Evolutionary conservation across 345 rosid species (phyloP).

Genomic region (Gossypium australe): DNA sequence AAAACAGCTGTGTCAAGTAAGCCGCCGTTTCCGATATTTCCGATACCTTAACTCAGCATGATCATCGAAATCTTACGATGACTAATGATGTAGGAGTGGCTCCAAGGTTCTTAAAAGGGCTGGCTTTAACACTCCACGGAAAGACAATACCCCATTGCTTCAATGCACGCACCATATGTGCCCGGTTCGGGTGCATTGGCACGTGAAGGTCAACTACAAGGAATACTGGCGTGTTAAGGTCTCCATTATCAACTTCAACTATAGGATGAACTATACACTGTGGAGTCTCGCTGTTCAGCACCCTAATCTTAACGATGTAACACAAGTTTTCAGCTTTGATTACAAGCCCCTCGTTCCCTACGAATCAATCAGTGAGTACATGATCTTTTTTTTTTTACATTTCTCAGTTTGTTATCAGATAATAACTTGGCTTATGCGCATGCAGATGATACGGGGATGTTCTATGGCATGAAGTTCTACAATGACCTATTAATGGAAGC

Average conservation of each 20-base stretch:
- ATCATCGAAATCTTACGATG: neutral
- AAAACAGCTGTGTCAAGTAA: conserved; percentile 65
- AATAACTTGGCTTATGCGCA: neutral
- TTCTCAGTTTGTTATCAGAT: neutral
- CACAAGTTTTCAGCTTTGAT: conserved; percentile 83
- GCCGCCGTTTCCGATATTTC: conserved; percentile 11
- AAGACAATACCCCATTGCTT: conserved; percentile 52
- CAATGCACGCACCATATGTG: conserved; percentile 90
- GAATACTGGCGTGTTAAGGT: conserved; percentile 83
- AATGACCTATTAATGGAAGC: conserved; percentile 88
- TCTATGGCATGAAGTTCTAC: conserved; percentile 65
- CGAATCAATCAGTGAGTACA: conserved; percentile 53
- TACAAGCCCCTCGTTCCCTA: conserved; percentile 75
- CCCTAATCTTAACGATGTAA: conserved; percentile 77
- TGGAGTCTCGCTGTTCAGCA: conserved; percentile 79
- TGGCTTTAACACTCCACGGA: conserved; percentile 54
- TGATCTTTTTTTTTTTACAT: neutral
- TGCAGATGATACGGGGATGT: conserved; percentile 15
- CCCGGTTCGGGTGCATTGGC: conserved; percentile 81
- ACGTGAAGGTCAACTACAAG: conserved; percentile 69
- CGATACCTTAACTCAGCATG: neutral
- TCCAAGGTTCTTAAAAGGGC: conserved; percentile 53
- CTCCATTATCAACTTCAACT: conserved; percentile 62
- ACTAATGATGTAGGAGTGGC: conserved; percentile 48
- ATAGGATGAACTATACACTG: conserved; percentile 57